Base-by-base conservation (phyloP, 441 rosid species). In the Euphorbia schlechtendalii region DNA sequence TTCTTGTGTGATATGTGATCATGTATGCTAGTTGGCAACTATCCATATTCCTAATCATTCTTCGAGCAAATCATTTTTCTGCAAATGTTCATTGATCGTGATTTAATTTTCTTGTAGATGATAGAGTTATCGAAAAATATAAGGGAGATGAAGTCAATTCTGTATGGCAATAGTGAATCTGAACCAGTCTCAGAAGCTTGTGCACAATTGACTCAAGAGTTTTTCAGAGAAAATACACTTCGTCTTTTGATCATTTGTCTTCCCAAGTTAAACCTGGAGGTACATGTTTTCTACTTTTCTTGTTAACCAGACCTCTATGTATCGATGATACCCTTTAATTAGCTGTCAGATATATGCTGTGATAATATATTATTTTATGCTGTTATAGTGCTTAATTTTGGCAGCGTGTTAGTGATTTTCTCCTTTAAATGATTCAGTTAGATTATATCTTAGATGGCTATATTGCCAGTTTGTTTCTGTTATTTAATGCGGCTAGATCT, bases 151-250 rank as follows among this genome's bases (percentile, higher is more conserved):
- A 93, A 93, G 79, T 74, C 82, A 1, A 86, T 87, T 78, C 93
- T 93, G 14, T 93, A 93, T 63, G 99, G 99, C 13, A 78, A 88
- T 71, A 88, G 96, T 56, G 99, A 93, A 65, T 83, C 96, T 14
- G 99, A 93, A 81, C 99, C 99, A 25, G 84, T 93, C 0, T 65
- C 97, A 0, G 97, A 93, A 73, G 96, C 96, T 28, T 93, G 96
- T 77, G 84, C 90, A 0, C 96, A 89, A 32, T 73, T 93, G 75
- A 93, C 99, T 74, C 93, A 86, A 67, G 97, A 93, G 67, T 93
- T 93, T 74, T 90, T 93, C 76, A 81, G 63, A 77, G 93, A 88
- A 71, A 83, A 93, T 72, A 84, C 93, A 0, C 71, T 93, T 36
- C 83, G 96, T 24, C 83, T 87, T n/a, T 66, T 93, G 71, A 89